phyloP scores from a whole-genome alignment of 2,329 filamentous ascomycete genomes.

The Ophiostoma sp. region DNA sequence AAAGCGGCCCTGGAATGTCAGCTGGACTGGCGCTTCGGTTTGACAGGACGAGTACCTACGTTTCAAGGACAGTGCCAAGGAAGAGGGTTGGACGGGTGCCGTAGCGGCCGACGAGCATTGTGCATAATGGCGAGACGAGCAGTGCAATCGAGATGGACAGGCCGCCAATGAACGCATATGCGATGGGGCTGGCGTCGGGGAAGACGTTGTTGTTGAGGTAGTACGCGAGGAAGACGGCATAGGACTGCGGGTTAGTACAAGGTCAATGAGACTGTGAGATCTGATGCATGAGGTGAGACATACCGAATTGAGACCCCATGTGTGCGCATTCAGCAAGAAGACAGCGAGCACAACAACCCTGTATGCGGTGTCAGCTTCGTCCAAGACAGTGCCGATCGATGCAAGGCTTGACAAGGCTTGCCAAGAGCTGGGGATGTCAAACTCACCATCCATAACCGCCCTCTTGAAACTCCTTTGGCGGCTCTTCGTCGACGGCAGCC shows the following conservation, averaged over 20 bases:
- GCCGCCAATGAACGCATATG: constrained; percentile 73
- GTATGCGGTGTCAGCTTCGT: not conserved
- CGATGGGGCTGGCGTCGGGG: constrained; percentile 55
- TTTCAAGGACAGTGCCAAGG: constrained; percentile 59
- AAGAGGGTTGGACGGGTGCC: constrained; percentile 61
- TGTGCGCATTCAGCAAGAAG: constrained; percentile 60
- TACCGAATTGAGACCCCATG: constrained; percentile 68
- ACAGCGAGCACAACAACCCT: constrained; percentile 49
- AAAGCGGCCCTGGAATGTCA: constrained; percentile 45
- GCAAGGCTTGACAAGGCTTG: not conserved
- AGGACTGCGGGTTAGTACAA: constrained; percentile 39
- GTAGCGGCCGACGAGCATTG: constrained; percentile 51
- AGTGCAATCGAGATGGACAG: constrained; percentile 62
- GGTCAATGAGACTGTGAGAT: not conserved
- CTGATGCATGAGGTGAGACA: constrained; percentile 26
- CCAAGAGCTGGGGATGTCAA: not conserved
- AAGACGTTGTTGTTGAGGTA: constrained; percentile 56
- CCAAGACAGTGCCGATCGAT: not conserved
- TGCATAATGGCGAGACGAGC: constrained; percentile 63
- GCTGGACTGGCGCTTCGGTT: not conserved
- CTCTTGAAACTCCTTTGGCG: constrained; percentile 40
- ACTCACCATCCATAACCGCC: constrained; percentile 52
- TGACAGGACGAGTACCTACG: constrained; percentile 33
- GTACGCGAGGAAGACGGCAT: constrained; percentile 52
- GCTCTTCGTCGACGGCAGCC: constrained; percentile 20